Evolutionary conservation across 169 alveolate genomes (phyloP).

Genomic region (Cyclospora cayetanensis): DNA sequence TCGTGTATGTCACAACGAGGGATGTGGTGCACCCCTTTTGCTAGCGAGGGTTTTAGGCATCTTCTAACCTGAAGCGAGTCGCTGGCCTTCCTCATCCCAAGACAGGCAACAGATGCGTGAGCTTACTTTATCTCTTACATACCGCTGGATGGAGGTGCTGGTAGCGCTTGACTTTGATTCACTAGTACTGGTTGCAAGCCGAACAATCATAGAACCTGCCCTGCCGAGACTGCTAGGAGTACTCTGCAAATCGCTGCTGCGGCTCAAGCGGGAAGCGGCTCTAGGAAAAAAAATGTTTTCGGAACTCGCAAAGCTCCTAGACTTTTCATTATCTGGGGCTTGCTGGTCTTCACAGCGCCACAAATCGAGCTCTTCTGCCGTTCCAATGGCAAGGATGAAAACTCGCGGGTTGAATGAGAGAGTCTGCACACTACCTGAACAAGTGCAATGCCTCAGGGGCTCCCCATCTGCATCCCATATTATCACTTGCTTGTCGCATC

Average conservation of each 20-base stretch:
- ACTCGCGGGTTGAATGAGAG: slow-evolving; percentile 87
- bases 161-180: background rate
- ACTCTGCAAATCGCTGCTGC: background rate
- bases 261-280: too few relatives aligned
- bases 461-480: slow-evolving; percentile 82
- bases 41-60: too few relatives aligned
- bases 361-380: slow-evolving; percentile 83
- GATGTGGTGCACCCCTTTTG: too few relatives aligned
- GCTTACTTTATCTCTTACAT: background rate
- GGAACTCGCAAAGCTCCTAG: too few relatives aligned
- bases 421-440: slow-evolving; percentile 81
- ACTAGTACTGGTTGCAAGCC: background rate
- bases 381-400: slow-evolving; percentile 81
- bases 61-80: slow-evolving; percentile 24
- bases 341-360: slow-evolving; percentile 89
- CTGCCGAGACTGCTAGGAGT: slow-evolving; percentile 41
- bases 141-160: background rate
- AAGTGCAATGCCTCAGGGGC: slow-evolving; percentile 81
- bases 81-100: slow-evolving; percentile 53
- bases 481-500: slow-evolving; percentile 84
- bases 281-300: too few relatives aligned
- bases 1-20: too few relatives aligned
- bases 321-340: too few relatives aligned
- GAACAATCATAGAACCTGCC: background rate
- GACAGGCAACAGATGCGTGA: slow-evolving; percentile 18